Evolutionary conservation across 2,329 filamentous ascomycete species (phyloP), one percentile per base, ranked within the genome.

Genomic region (Hypoxylon sp.): DNA sequence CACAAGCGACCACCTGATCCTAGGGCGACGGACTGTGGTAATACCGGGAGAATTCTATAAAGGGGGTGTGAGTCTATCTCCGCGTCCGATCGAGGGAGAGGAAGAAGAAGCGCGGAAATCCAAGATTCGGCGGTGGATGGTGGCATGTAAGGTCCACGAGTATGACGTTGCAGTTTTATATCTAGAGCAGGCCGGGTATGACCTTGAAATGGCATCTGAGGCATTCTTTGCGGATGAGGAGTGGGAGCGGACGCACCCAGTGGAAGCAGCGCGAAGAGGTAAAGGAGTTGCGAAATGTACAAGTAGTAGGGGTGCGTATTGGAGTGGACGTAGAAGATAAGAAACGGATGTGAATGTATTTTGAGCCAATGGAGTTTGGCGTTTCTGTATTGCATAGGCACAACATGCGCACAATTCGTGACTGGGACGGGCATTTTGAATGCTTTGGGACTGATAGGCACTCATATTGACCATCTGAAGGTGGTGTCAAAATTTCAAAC

Each of bases 91-190:
- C n/a, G 91, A 92, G 59, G 89, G 90, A 51, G 91, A 93, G 75
- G 90, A 91, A 49, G 92, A 93, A 74, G 90, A 92, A 79, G 82
- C 86, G 53, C 85, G 89, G 68, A 94, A 93, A 80, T 84, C 82
- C 17, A 90, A 90, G 75, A 85, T 95, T 34, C 84, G 93, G 45
- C 87, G 91, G 67, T 95, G 91, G 83, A 94, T 94, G 92, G 89
- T 93, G 1, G 84, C 85, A 1, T 93, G 90, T 80, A 95, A 95
- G 77, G 90, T 93, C 28, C 82, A 87, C 23, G 91, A 94, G 82
- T 94, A 90, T 80, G 90, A 93, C 75, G 83, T 93, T 55, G 93
- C 93, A 1, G 77, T 92, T 28, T 77, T 94, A 19, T 96, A 96
- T 77, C 84, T 96, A 46, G 87, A 93, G 74, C 90, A 93, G 77